Evolutionary conservation across 2,329 filamentous ascomycete species (phyloP).

Genomic region (Fusarium sp.): DNA sequence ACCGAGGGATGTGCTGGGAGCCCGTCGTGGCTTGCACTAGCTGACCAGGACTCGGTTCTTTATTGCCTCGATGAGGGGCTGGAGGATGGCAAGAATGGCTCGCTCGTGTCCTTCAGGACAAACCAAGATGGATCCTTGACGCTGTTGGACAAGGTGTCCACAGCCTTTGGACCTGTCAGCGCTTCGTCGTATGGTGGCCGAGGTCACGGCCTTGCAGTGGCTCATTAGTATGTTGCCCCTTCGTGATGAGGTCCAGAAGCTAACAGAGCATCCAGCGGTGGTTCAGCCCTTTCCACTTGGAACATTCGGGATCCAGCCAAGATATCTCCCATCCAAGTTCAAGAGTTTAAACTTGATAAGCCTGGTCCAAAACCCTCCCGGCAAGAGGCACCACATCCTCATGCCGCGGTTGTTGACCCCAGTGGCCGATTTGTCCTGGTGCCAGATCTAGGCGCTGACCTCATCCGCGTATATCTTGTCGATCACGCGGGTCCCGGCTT

Average conservation of each 20-base stretch:
- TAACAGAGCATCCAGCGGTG: conserved; percentile 45
- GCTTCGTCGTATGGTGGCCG: conserved; percentile 55
- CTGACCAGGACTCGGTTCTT: conserved; percentile 59
- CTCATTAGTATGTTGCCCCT: conserved; percentile 56
- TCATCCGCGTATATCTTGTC: conserved; percentile 67
- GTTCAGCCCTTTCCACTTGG: conserved; percentile 57
- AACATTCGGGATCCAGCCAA: conserved; percentile 52
- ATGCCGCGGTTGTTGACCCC: conserved; percentile 73
- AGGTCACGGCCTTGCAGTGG: conserved; percentile 53
- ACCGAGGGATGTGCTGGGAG: conserved; percentile 62
- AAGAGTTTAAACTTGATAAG: conserved; percentile 52
- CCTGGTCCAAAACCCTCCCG: conserved; percentile 55
- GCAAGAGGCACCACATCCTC: conserved; percentile 70
- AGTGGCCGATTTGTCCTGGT: conserved; percentile 70
- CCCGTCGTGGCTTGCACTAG: conserved; percentile 70
- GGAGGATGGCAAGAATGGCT: conserved; percentile 54
- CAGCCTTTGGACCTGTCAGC: conserved; percentile 56
- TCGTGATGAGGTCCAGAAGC: not conserved
- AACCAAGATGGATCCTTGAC: conserved; percentile 52
- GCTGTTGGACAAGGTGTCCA: conserved; percentile 49
- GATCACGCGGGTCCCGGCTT: conserved; percentile 55
- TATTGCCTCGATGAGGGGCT: conserved; percentile 72
- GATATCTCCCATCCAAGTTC: conserved; percentile 51
- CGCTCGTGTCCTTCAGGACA: conserved; percentile 55
- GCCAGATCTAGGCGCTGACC: conserved; percentile 74